Base-by-base conservation (phyloP, 2,329 filamentous ascomycete species). In the Pseudocercospora crystallina region DNA sequence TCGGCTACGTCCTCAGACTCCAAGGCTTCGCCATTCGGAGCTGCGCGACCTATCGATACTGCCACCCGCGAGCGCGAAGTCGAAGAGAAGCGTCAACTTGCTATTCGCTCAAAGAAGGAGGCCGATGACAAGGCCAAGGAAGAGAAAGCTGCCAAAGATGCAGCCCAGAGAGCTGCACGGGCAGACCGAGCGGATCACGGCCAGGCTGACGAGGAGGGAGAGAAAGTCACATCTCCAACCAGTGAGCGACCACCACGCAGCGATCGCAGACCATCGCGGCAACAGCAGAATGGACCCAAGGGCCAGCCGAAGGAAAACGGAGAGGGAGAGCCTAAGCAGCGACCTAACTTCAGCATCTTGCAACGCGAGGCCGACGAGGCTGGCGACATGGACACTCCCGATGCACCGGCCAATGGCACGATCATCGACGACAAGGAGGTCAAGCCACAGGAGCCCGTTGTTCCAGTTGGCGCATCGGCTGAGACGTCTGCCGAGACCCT, bases 1-100 rank as follows among this genome's bases (percentile, higher is more conserved):
- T 75, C 71, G 12, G 66, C 64, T 10, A 51, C 64, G 12, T 54
- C 62, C 13, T 68, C 74, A 29, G 87, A 94, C 64, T 77, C 88
- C 36, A 97, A 96, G 77, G 81, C 90, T 20, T 97, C 87, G 71
- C 90, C 90, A 35, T 99, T 99, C 69, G 94, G 94, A 64, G 91
- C 88, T 54, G 94, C 94, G 49, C 85, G 87, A 56, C 94, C 94
- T 48, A 96, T 97, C 63, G 91, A 99, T 73, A 97, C 92, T 40
- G 88, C 89, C 39, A 82, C 90, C 11, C 85, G 89, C 60, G 92
- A 97, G 76, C 86, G 85, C 63, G 86, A 95, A 70, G 84, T 99
- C 51, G 92, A 95, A 65, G 90, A 96, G 75, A 95, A 90, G 80
- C 82, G 87, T 59, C 78, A 87, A 64, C 78, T 88, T 51, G 80